Evolutionary conservation across 352 stramenopile genomes (phyloP), one percentile per base, ranked within the genome.

Genomic region (Phytophthora palmivora): DNA sequence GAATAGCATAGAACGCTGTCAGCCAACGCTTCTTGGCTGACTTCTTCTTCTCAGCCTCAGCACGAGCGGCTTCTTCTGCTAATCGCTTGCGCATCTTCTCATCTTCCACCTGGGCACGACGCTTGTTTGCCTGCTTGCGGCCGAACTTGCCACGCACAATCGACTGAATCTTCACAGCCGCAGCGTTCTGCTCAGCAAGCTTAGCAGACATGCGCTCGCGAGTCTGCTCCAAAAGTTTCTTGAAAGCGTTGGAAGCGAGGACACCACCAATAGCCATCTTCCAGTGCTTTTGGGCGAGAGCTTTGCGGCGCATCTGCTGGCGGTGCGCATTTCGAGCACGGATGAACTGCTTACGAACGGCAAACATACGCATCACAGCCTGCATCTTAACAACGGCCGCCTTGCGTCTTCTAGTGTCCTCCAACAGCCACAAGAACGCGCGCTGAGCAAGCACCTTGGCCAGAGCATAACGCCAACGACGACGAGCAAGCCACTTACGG

Each of bases 391-490:
- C 11, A 26, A 92, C 67, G 6, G 88, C 88, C 1, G 76, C 78
- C 69, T 94, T 89, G 46, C 85, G 84, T 69, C 83, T 78, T 63
- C 76, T 72, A 9, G 77, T 89, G 61, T 92, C 78, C 50, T 95
- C 88, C 21, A 87, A 66, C 19, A 96, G 63, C 82, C 84, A 88
- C 52, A 94, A 32, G 73, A 96, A 96, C 16, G 84, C 80, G 36
- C 80, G 81, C 65, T 96, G 86, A 8, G 84, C 83, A 37, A 94
- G 71, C 52, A 96, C 85, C 71, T 96, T 96, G 28, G 88, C 88
- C 18, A 87, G 64, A 19, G 86, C 88, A 66, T 94, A 94, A 58
- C 87, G 84, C 87, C 87, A 95, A 22, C 87, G 87, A 38, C 87
- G 80, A 62, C 87, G 79, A 15, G 87, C 87, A 44, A 95, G 80